A percentile compares a stretch with the other conserved stretches of the same genome.
Evolutionary conservation across 2,329 filamentous ascomycete genomes (phyloP).

Genomic region (Calonectria multiphialidica): DNA sequence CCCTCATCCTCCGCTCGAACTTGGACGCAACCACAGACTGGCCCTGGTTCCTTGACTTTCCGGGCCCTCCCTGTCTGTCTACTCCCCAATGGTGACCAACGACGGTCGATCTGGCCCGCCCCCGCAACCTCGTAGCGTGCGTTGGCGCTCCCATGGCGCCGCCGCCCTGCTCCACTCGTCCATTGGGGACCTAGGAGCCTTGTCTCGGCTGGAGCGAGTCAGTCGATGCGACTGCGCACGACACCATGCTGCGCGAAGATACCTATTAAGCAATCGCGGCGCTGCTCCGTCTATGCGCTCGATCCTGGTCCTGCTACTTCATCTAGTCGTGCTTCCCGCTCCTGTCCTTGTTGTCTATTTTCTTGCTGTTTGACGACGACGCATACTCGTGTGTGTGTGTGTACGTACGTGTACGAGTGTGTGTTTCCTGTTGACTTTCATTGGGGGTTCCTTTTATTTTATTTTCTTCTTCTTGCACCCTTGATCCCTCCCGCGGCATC

Average conservation of each 20-base stretch:
- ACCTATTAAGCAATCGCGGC: conserved; percentile 42
- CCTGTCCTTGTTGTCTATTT: neutral
- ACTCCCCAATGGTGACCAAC: conserved; percentile 8
- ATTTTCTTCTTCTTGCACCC: neutral
- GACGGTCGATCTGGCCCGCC: conserved; percentile 39
- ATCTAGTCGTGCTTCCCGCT: conserved; percentile 3
- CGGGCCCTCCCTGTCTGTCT: conserved; percentile 9
- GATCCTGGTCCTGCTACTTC: neutral
- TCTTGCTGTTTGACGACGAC: neutral
- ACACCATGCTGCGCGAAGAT: neutral
- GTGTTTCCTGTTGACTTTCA: neutral
- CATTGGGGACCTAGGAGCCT: conserved; percentile 13
- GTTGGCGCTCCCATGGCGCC: conserved; percentile 27
- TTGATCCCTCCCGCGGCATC: conserved; percentile 13
- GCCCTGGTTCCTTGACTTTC: conserved; percentile 1
- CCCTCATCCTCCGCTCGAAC: neutral
- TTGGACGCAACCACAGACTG: neutral
- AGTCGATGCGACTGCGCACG: conserved; percentile 28
- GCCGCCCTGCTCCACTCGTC: conserved; percentile 34
- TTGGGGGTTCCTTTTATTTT: neutral
- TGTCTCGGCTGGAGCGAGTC: conserved; percentile 35
- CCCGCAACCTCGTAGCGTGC: conserved; percentile 41
- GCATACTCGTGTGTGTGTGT: neutral
- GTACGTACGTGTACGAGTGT: neutral
- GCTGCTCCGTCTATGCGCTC: conserved; percentile 30